Percentiles rank a stretch among this genome's conserved stretches.
phyloP scores from a whole-genome alignment of 495 filamentous ascomycete species.

The Lentithecium fluviatile region DNA sequence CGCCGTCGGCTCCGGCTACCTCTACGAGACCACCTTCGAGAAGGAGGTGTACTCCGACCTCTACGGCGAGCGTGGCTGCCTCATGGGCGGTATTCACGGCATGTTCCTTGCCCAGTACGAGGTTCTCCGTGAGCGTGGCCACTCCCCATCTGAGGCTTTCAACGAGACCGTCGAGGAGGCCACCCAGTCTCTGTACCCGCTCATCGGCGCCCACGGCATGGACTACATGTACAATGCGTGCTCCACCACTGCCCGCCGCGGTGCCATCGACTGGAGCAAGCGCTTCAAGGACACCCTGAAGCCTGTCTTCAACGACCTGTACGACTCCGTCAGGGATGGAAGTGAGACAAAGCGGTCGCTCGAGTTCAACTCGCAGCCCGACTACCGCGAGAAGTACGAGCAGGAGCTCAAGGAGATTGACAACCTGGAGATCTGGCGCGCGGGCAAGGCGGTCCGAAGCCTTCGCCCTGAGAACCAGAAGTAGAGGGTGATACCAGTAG shows the following conservation, averaged over 20 bases:
- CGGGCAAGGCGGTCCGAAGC: slow-evolving; percentile 88
- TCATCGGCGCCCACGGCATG: slow-evolving; percentile 96
- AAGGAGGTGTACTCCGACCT: slow-evolving; percentile 99
- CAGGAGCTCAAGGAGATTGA: slow-evolving; percentile 95
- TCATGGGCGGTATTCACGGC: slow-evolving; percentile 99
- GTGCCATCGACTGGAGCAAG: slow-evolving; percentile 97
- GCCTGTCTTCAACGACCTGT: slow-evolving; percentile 95
- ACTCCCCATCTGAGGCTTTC: slow-evolving; percentile 97
- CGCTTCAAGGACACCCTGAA: slow-evolving; percentile 94
- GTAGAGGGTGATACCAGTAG: slow-evolving; percentile 47
- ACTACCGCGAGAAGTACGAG: slow-evolving; percentile 96
- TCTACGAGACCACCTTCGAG: slow-evolving; percentile 99
- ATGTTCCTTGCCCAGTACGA: slow-evolving; percentile 99
- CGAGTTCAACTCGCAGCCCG: slow-evolving; percentile 89
- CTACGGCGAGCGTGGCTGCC: slow-evolving; percentile 98
- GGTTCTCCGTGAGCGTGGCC: slow-evolving; percentile 96
- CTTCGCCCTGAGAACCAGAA: slow-evolving; percentile 93
- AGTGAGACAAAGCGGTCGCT: slow-evolving; percentile 89
- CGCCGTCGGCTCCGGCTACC: slow-evolving; percentile 92
- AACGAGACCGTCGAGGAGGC: slow-evolving; percentile 99
- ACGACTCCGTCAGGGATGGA: slow-evolving; percentile 84
- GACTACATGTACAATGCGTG: slow-evolving; percentile 99
- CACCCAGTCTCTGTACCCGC: slow-evolving; percentile 93
- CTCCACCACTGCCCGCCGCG: slow-evolving; percentile 96
- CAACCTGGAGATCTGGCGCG: slow-evolving; percentile 96